Evolutionary conservation across 2,329 filamentous ascomycete genomes (phyloP), one percentile per base, ranked within the genome.

Genomic region (Alternaria angustiovoidea): DNA sequence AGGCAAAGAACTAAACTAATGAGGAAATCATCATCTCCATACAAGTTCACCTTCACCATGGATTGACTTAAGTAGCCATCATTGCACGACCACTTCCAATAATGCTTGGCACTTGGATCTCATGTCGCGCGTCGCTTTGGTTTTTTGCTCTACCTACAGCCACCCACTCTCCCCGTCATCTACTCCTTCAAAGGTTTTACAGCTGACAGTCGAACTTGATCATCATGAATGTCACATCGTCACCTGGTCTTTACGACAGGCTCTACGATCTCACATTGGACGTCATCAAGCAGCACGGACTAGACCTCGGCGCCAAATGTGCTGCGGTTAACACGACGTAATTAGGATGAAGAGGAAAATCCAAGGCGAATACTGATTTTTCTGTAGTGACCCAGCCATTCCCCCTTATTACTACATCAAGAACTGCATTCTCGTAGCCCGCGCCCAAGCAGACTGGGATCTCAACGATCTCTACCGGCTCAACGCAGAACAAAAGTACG

Each of bases 171-270:
- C 7, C n/a, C 8, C n/a, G 11, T 9, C 6, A 4, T 38, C 0
- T n/a, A 2, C 4, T 18, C 0, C n/a, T 9, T 0, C 7, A 39
- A 39, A 26, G 0, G 24, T 7, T 11, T 9, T 8, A 0, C 20
- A 6, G n/a, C 5, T 11, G 20, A 11, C 1, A 42, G 12, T 24
- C 39, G 12, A 3, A 0, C 8, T 5, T 11, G 39, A 1, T 12
- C 14, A 42, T 18, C 1, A 24, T 42, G 20, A 0, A 18, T 11
- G 20, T 5, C 39, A 6, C 5, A 42, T 16, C 34, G 14, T 18
- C 16, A n/a, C 34, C 34, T 0, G 14, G 0, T 38, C 34, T 7
- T 38, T 1, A 38, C 16, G 34, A 8, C 16, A n/a, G 2, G 14
- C 14, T 3, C 14, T 38, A 38, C 34, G 5, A 16, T 7, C 16